These are phyloP conservation scores for Clarireedia paspali DNA, from an alignment of 2,329 filamentous ascomycete species.

Conservation along the genomic window DNA sequence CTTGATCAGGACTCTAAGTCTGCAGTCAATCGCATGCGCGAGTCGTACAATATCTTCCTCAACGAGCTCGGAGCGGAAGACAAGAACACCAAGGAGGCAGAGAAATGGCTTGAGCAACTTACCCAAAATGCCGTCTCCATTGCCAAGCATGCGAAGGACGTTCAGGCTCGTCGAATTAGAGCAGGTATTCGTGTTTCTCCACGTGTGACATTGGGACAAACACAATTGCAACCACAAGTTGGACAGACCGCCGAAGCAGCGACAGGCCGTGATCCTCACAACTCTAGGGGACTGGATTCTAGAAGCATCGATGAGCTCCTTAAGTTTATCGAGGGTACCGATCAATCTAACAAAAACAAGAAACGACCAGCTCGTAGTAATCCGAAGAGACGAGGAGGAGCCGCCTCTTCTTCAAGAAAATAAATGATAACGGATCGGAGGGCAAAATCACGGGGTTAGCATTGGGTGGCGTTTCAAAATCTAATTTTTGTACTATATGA, in stretches of 20 bases:
- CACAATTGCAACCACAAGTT: conserved; percentile 54
- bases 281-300: conserved; percentile 49
- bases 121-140: conserved; percentile 93
- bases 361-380: conserved; percentile 47
- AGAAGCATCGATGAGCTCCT: conserved; percentile 89
- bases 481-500: neutral
- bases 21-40: conserved; percentile 87
- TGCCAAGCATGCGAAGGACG: conserved; percentile 86
- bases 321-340: conserved; percentile 82
- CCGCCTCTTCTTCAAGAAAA: conserved; percentile 2
- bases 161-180: conserved; percentile 66
- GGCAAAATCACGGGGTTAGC: conserved; percentile 1
- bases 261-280: conserved; percentile 27
- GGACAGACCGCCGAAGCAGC: conserved; percentile 47
- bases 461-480: conserved; percentile 7
- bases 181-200: conserved; percentile 62
- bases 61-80: conserved; percentile 79
- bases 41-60: conserved; percentile 94
- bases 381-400: conserved; percentile 45
- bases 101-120: conserved; percentile 92
- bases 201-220: conserved; percentile 45
- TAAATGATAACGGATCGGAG: conserved; percentile 1
- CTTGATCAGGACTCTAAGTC: conserved; percentile 92
- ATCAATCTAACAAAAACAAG: conserved; percentile 45
- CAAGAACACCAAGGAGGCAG: conserved; percentile 96